These are phyloP conservation scores for Kurtzmaniella quercitrusa DNA, from an alignment of 1,139 yeast species.

Conservation along the genomic window DNA sequence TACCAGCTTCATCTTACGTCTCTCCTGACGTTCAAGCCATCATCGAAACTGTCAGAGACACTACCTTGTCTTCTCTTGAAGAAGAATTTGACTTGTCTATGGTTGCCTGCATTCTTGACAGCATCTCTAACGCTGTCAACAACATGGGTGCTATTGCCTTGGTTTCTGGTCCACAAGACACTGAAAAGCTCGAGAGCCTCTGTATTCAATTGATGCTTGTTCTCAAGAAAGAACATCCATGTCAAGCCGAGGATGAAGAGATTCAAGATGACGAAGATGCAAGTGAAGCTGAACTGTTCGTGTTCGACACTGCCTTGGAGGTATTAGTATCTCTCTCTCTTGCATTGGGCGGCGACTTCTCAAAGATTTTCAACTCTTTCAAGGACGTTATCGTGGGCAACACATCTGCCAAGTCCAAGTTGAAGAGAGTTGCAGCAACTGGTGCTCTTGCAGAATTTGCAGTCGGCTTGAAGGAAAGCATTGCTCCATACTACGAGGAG, in stretches of 20 bases:
- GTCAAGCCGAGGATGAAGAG: constrained; percentile 59
- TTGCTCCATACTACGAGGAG: constrained; percentile 60
- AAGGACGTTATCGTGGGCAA: constrained; percentile 61
- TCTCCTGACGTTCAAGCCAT: constrained; percentile 55
- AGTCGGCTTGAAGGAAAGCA: constrained; percentile 63
- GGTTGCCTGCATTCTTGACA: constrained; percentile 77
- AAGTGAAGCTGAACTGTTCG: constrained; percentile 82
- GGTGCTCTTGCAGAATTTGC: constrained; percentile 92
- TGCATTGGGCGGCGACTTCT: constrained; percentile 73
- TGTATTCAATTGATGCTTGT: constrained; percentile 68
- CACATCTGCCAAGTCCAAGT: constrained; percentile 60
- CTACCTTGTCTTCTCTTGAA: constrained; percentile 58
- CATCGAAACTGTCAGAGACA: constrained; percentile 61
- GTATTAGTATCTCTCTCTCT: constrained; percentile 73
- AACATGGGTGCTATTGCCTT: constrained; percentile 73
- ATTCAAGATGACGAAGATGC: constrained; percentile 64
- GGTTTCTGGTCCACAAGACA: constrained; percentile 52
- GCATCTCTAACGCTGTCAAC: constrained; percentile 64
- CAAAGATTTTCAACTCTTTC: constrained; percentile 67
- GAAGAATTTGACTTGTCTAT: constrained; percentile 81
- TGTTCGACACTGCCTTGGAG: constrained; percentile 83
- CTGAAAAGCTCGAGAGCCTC: constrained; percentile 58
- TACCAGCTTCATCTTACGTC: constrained; percentile 59
- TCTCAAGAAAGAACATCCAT: constrained; percentile 75
- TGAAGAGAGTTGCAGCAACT: constrained; percentile 76